Evolutionary conservation across 1,139 yeast genomes (phyloP), one percentile per base, ranked within the genome.

Genomic region (Suhomyces atakaporum): DNA sequence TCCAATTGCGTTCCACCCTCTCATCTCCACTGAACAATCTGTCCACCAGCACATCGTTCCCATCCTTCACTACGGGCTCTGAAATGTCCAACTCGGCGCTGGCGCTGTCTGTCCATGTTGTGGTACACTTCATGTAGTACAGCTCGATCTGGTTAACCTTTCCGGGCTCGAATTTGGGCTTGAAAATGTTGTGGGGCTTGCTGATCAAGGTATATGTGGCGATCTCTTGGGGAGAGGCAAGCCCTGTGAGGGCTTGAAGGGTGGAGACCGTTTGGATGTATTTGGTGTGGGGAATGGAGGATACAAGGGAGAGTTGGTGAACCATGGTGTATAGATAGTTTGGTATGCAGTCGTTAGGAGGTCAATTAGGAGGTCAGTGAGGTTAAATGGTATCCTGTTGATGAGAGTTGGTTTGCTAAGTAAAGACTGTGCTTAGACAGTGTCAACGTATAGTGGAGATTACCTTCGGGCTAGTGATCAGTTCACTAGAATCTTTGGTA

Each of bases 121-220:
- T 70, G 22, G 58, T 60, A 44, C 75, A 67, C 50, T 60, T 66
- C 75, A 71, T 69, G 46, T 49, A 66, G 49, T 69, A 66, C 50
- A 69, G 76, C 43, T 71, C 77, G 13, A 71, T 70, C 46, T 72
- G 77, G 48, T 72, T 71, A 44, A 72, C 73, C 45, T 71, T 71
- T 4, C 77, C 77, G 1, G 77, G 74, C 46, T 71, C 77, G 36
- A 69, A 63, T 47, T 68, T 68, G 23, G 77, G 77, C 43, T 61
- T 64, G 61, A 70, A 72, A 27, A 60, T 59, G 45, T 66, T 58
- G 45, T 60, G 64, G 2, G 77, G 77, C 40, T 66, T 67, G 26
- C 74, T 62, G 13, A 69, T 47, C 28, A 71, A 53, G n/a, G 74
- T 65, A 45, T 71, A 71, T 0, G 75, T 70, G 25, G 75, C 59